Conservation (phyloP, 768 basidiomycete genomes). For the Xerocomellus amylosporus region DNA sequence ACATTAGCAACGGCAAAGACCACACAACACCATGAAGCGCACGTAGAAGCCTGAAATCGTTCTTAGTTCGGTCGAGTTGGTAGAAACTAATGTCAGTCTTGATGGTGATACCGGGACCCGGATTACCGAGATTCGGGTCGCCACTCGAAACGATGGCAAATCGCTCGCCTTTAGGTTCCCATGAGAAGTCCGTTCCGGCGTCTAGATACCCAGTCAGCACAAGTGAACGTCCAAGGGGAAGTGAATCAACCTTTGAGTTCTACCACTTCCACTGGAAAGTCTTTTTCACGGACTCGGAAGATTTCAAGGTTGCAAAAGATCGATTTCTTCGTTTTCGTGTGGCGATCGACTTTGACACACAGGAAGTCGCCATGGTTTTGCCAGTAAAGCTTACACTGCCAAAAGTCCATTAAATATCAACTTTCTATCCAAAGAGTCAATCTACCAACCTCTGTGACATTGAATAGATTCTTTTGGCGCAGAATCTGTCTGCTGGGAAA, state of each 20-base stretch:
- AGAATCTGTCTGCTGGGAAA: slow-evolving; percentile 83
- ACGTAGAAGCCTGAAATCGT: slow-evolving; percentile 92
- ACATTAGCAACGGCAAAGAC: slow-evolving; percentile 3
- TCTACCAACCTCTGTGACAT: slow-evolving; percentile 84
- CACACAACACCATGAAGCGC: slow-evolving; percentile 26
- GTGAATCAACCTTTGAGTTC: slow-evolving; percentile 80
- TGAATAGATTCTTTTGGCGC: slow-evolving; percentile 95
- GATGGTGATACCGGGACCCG: slow-evolving; percentile 87
- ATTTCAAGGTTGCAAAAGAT: slow-evolving; percentile 98
- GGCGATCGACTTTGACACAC: slow-evolving; percentile 98
- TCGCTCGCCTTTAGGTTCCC: slow-evolving; percentile 97
- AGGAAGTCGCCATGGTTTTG: slow-evolving; percentile 98
- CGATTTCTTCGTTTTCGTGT: slow-evolving; percentile 98
- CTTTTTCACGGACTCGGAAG: slow-evolving; percentile 95
- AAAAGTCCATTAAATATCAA: slow-evolving; percentile 3
- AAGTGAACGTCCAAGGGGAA: not conserved
- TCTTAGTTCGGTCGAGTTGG: slow-evolving; percentile 87
- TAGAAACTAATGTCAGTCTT: slow-evolving; percentile 97
- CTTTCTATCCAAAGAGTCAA: slow-evolving; percentile 1
- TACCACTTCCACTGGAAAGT: slow-evolving; percentile 95
- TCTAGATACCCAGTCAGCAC: slow-evolving; percentile 46
- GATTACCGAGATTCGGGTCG: slow-evolving; percentile 90
- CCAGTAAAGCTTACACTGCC: slow-evolving; percentile 95
- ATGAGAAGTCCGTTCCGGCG: slow-evolving; percentile 92
- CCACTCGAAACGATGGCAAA: slow-evolving; percentile 93